phyloP scores from a whole-genome alignment of 1,139 yeast genomes.

The Ogataea hybrid region DNA sequence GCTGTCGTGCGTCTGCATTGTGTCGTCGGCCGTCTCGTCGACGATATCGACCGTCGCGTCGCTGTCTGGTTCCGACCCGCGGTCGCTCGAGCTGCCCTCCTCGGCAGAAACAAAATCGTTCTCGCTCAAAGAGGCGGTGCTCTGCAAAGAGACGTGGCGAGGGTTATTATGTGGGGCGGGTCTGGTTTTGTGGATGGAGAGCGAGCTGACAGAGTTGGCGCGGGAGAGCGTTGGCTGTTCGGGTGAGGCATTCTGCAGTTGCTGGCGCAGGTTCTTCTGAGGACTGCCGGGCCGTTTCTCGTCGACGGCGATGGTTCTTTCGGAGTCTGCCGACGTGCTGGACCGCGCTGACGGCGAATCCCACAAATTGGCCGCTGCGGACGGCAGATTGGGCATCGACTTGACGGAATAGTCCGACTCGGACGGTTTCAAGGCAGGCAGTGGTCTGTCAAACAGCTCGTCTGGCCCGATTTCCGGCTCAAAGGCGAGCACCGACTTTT shows the following conservation, averaged over 20 bases:
- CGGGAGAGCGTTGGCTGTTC: too few relatives aligned
- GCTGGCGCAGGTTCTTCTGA: slow-evolving; percentile 14
- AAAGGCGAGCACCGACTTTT: slow-evolving; percentile 36
- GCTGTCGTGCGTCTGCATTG: slow-evolving; percentile 13
- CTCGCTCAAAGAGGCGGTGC: slow-evolving; percentile 27
- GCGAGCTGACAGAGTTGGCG: not conserved
- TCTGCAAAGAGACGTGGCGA: slow-evolving; percentile 25
- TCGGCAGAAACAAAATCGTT: slow-evolving; percentile 33
- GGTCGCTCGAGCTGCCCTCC: slow-evolving; percentile 26
- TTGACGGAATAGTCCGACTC: slow-evolving; percentile 30
- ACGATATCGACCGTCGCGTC: slow-evolving; percentile 5
- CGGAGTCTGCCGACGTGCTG: slow-evolving; percentile 24
- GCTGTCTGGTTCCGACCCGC: slow-evolving; percentile 2
- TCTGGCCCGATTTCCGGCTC: slow-evolving; percentile 38
- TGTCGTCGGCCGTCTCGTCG: slow-evolving; percentile 9
- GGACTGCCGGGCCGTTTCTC: slow-evolving; percentile 24
- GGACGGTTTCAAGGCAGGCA: slow-evolving; percentile 29
- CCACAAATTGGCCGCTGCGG: slow-evolving; percentile 6
- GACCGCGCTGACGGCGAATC: slow-evolving; percentile 14
- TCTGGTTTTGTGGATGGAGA: slow-evolving; percentile 9
- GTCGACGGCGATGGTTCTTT: slow-evolving; percentile 28
- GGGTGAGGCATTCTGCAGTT: slow-evolving; percentile 6
- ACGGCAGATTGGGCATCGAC: slow-evolving; percentile 30
- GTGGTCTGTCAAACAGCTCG: slow-evolving; percentile 22
- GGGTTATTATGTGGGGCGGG: slow-evolving; percentile 8